Evolutionary conservation across 225 moss, liverwort and hornwort genomes (phyloP).

Genomic region (Pseudoscleropodium purum): DNA sequence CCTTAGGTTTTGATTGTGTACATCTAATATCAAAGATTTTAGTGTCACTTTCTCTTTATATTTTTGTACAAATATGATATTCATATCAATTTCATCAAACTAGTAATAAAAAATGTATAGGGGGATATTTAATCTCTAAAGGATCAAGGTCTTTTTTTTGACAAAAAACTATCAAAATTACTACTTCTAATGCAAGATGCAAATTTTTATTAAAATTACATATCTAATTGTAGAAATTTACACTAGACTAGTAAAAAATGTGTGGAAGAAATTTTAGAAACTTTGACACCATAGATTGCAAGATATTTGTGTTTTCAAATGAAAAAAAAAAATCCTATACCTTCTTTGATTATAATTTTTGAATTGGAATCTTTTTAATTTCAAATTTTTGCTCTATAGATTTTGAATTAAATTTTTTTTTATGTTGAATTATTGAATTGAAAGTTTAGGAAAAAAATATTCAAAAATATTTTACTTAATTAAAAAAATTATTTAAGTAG

Average conservation of each 20-base stretch:
- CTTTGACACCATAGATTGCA: fast-evolving
- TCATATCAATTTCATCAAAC: neutral
- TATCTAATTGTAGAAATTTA: neutral
- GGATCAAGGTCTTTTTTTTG: fast-evolving
- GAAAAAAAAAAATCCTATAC: fast-evolving
- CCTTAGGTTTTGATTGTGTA: fast-evolving
- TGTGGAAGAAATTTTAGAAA: fast-evolving
- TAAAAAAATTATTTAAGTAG: neutral
- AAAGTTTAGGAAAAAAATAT: neutral
- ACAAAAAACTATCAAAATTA: fast-evolving
- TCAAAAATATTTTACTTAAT: neutral
- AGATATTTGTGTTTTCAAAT: neutral
- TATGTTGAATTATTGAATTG: neutral
- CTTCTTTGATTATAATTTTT: neutral
- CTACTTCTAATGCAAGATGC: neutral
- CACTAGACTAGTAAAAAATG: neutral
- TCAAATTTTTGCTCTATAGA: neutral
- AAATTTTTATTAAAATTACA: neutral
- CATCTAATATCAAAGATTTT: neutral
- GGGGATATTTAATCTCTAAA: fast-evolving
- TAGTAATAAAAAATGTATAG: too few relatives aligned
- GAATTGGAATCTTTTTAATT: neutral
- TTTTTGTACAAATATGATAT: neutral
- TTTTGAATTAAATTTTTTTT: too few relatives aligned
- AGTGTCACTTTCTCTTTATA: fast-evolving